These are phyloP conservation scores for Fusarium sp. DNA, from an alignment of 2,329 filamentous ascomycete species.

Conservation along the genomic window DNA sequence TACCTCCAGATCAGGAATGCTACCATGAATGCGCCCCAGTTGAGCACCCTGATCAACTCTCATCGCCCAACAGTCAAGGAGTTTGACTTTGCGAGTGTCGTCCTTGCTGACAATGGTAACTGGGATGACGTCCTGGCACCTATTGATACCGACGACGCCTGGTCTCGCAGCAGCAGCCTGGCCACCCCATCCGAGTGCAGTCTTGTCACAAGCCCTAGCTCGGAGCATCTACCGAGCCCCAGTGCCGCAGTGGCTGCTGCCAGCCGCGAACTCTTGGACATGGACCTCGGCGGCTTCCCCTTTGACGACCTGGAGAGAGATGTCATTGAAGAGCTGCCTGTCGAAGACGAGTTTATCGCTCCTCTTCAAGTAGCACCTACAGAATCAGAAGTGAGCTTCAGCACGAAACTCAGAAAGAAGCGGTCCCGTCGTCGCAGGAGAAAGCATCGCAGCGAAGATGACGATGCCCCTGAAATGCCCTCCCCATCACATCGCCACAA, in stretches of 20 bases:
- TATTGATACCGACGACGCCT: conserved; percentile 60
- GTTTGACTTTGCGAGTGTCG: conserved; percentile 83
- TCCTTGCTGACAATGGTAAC: conserved; percentile 72
- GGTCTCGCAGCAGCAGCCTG: conserved; percentile 47
- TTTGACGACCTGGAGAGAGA: conserved; percentile 49
- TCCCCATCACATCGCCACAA: conserved; percentile 39
- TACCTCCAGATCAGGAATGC: conserved; percentile 79
- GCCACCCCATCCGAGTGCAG: conserved; percentile 45
- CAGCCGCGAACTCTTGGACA: conserved; percentile 57
- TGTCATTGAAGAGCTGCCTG: conserved; percentile 43
- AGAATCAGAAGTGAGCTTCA: conserved; percentile 50
- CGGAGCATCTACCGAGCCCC: conserved; percentile 55
- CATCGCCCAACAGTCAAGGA: conserved; percentile 78
- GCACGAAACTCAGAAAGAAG: conserved; percentile 61
- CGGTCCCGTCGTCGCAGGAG: conserved; percentile 51
- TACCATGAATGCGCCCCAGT: conserved; percentile 75
- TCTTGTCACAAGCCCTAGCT: conserved; percentile 47
- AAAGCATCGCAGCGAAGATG: conserved; percentile 47
- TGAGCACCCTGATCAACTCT: conserved; percentile 73
- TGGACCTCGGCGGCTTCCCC: conserved; percentile 53
- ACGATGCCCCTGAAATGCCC: conserved; percentile 30
- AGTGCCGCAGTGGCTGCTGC: conserved; percentile 67
- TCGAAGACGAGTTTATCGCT: conserved; percentile 11
- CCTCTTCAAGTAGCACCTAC: not conserved
- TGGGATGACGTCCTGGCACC: conserved; percentile 88